A percentile compares a stretch with the other conserved stretches of the same genome.
Conservation (phyloP, 306 rosid genomes). For the Acacia crassicarpa region DNA sequence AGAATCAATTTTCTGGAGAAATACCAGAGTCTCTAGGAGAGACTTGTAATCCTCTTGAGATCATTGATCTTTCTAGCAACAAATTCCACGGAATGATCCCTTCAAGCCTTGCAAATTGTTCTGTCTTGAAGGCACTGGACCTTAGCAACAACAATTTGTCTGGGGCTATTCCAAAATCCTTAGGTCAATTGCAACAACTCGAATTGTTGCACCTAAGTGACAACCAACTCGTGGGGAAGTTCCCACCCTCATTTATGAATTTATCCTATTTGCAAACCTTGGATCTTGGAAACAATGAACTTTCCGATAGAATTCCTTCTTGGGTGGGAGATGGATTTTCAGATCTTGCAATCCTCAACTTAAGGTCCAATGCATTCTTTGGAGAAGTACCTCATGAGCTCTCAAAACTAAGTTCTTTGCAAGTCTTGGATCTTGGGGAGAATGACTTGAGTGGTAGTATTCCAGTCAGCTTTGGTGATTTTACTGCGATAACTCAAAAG, state of each 20-base stretch:
- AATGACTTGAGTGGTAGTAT: conserved; percentile 40
- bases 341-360: conserved; percentile 30
- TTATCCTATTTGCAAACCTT: neutral
- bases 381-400: conserved; percentile 32
- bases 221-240: conserved; percentile 33
- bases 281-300: neutral
- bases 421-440: conserved; percentile 45
- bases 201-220: conserved; percentile 32
- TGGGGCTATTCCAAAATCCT: conserved; percentile 38
- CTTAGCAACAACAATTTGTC: conserved; percentile 36
- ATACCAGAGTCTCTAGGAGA: conserved; percentile 38
- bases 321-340: conserved; percentile 39
- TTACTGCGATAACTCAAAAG: conserved; percentile 31
- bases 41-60: neutral
- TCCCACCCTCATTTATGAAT: neutral
- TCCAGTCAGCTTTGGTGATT: conserved; percentile 36
- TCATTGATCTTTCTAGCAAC: conserved; percentile 16
- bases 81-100: conserved; percentile 39
- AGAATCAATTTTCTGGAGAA: conserved; percentile 32
- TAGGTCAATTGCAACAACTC: conserved; percentile 33
- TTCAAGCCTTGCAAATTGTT: conserved; percentile 38
- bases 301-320: conserved; percentile 35
- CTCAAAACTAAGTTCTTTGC: conserved; percentile 17
- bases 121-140: conserved; percentile 31
- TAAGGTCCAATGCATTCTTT: conserved; percentile 51